These are phyloP conservation scores for Tolypocladium ovalisporum DNA, from an alignment of 2,329 filamentous ascomycete species.

Conservation along the genomic window DNA sequence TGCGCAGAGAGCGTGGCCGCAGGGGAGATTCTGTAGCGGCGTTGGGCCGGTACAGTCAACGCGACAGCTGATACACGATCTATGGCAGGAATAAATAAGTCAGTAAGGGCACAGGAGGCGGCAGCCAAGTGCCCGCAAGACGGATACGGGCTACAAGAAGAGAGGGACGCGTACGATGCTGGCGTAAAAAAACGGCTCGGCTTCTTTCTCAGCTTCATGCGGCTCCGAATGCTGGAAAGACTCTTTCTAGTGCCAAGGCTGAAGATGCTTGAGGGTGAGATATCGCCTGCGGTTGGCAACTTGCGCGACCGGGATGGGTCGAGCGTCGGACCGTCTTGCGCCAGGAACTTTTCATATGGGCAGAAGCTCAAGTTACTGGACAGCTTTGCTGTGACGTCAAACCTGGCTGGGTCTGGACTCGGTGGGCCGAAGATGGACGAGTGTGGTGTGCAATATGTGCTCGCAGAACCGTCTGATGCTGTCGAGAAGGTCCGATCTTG, in stretches of 20 bases:
- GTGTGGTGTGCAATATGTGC: slow-evolving; percentile 29
- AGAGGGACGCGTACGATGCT: slow-evolving; percentile 15
- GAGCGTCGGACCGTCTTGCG: slow-evolving; percentile 30
- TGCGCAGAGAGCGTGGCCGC: slow-evolving; percentile 47
- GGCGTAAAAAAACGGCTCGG: slow-evolving; percentile 18
- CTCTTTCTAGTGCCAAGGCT: slow-evolving; percentile 34
- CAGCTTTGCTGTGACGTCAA: slow-evolving; percentile 14
- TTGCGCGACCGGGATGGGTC: slow-evolving; percentile 24
- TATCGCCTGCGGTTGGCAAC: slow-evolving; percentile 16
- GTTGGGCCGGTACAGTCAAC: slow-evolving; percentile 35
- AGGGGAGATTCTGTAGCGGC: slow-evolving; percentile 39
- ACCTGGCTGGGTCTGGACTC: slow-evolving; percentile 6
- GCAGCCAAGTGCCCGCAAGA: background rate
- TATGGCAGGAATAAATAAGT: slow-evolving; percentile 15
- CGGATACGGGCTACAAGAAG: background rate
- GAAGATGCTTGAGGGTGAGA: slow-evolving; percentile 28
- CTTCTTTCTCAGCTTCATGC: slow-evolving; percentile 31
- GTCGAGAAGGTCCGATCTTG: slow-evolving; percentile 35
- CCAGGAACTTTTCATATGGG: slow-evolving; percentile 41
- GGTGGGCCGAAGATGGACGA: slow-evolving; percentile 26
- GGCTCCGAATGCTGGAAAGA: slow-evolving; percentile 30
- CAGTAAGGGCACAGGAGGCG: background rate
- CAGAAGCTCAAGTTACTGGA: slow-evolving; percentile 31
- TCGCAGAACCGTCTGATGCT: slow-evolving; percentile 28
- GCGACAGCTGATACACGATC: slow-evolving; percentile 46